These are phyloP conservation scores for Trichosanthes cucumerina DNA, from an alignment of 306 rosid genomes.

Conservation along the genomic window DNA sequence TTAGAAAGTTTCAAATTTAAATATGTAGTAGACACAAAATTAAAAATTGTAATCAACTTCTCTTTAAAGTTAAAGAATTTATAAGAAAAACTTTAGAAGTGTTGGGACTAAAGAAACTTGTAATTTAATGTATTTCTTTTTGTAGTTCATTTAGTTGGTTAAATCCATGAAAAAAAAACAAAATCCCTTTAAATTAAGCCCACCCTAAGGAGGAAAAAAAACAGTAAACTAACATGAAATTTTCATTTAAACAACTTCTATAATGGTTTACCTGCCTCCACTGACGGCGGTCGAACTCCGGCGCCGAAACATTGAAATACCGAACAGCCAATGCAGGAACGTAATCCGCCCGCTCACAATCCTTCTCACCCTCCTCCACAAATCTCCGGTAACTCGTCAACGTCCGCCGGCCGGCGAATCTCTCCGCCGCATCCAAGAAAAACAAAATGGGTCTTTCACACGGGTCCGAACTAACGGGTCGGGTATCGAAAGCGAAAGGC, in stretches of 20 bases:
- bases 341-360: conserved; percentile 17
- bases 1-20: too few species aligned
- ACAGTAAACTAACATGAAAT: neutral
- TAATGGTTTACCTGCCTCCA: conserved; percentile 48
- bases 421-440: conserved; percentile 28
- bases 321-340: conserved; percentile 15
- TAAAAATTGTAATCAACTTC: too few species aligned
- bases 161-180: too few species aligned
- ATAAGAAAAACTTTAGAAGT: too few species aligned
- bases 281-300: conserved; percentile 9
- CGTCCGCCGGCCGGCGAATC: neutral
- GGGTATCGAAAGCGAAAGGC: conserved; percentile 47
- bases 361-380: neutral
- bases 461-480: conserved; percentile 22
- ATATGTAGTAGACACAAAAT: too few species aligned
- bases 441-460: conserved; percentile 30
- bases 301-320: conserved; percentile 34
- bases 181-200: too few species aligned
- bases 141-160: too few species aligned
- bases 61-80: too few species aligned
- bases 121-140: too few species aligned
- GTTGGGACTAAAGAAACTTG: too few species aligned
- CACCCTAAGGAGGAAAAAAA: neutral
- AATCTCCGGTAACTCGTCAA: conserved; percentile 22
- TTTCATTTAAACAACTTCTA: neutral